Percentiles rank a stretch among this genome's conserved stretches.
Conservation (phyloP, 768 basidiomycete species). For the Termitomyces sp. region DNA sequence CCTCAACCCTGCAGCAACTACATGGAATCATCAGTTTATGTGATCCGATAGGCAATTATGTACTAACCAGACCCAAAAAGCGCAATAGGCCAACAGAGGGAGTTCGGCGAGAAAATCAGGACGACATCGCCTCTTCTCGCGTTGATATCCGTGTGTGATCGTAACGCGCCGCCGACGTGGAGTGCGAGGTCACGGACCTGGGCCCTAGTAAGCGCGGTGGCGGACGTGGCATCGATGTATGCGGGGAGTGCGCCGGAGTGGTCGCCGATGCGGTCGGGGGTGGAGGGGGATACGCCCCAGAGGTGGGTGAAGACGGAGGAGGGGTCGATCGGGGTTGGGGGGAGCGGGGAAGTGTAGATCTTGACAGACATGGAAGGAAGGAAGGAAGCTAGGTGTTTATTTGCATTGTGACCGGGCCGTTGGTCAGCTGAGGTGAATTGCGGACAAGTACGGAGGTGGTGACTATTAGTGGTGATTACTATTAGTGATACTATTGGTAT, state of each 20-base stretch:
- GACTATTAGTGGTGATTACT: no score
- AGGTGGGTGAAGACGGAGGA: slow-evolving; percentile 48
- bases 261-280: slow-evolving; percentile 31
- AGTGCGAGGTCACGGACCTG: slow-evolving; percentile 50
- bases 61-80: slow-evolving; percentile 39
- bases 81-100: slow-evolving; percentile 44
- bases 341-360: slow-evolving; percentile 43
- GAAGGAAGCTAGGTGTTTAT: neutral
- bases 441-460: no score
- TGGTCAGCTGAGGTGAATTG: no score
- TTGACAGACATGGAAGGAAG: slow-evolving; percentile 1
- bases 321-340: slow-evolving; percentile 31
- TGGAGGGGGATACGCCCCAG: slow-evolving; percentile 25
- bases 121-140: slow-evolving; percentile 50
- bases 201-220: slow-evolving; percentile 48
- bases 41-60: neutral
- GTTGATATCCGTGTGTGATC: slow-evolving; percentile 28
- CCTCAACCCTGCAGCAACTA: slow-evolving; percentile 60
- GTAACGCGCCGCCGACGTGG: slow-evolving; percentile 54
- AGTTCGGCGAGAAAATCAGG: slow-evolving; percentile 69
- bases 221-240: slow-evolving; percentile 63
- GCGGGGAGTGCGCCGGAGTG: slow-evolving; percentile 43
- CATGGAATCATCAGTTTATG: neutral
- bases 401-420: no score
- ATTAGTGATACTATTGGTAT: no score